Percentiles rank a stretch among this genome's conserved stretches.
Conservation (phyloP, 768 basidiomycete species). For the Kwoniella pini region DNA sequence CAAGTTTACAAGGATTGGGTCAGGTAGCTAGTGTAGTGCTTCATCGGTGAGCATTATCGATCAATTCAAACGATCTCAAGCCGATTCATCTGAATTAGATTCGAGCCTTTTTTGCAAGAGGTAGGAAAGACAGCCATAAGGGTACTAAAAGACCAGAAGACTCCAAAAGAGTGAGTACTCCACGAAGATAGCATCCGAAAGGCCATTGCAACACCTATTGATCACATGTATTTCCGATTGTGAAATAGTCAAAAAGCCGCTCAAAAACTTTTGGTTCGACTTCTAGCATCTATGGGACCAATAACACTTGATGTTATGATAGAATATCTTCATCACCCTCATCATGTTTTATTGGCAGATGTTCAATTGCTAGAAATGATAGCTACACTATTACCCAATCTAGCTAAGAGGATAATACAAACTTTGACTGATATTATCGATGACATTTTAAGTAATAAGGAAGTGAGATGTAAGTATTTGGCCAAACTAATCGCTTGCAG, state of each 20-base stretch:
- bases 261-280: slow-evolving; percentile 30
- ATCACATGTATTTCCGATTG: too few species aligned
- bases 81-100: slow-evolving; percentile 13
- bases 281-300: slow-evolving; percentile 39
- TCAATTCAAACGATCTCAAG: not conserved
- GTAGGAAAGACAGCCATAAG: slow-evolving; percentile 27
- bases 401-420: slow-evolving; percentile 32
- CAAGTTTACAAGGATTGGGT: slow-evolving; percentile 33
- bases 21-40: slow-evolving; percentile 32
- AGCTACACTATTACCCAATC: slow-evolving; percentile 36
- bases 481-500: too few species aligned
- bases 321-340: slow-evolving; percentile 31
- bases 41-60: slow-evolving; percentile 27
- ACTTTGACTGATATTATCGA: slow-evolving; percentile 38
- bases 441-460: slow-evolving; percentile 17
- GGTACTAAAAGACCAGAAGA: slow-evolving; percentile 8
- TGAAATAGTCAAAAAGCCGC: slow-evolving; percentile 27
- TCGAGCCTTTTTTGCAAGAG: slow-evolving; percentile 31
- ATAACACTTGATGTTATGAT: slow-evolving; percentile 35
- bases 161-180: slow-evolving; percentile 15
- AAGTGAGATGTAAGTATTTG: slow-evolving; percentile 22
- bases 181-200: too few species aligned
- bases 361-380: slow-evolving; percentile 39
- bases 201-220: too few species aligned
- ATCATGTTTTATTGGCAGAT: slow-evolving; percentile 31